Base-by-base conservation (phyloP, 257 asterid species). In the Ligustrum vulgare region DNA sequence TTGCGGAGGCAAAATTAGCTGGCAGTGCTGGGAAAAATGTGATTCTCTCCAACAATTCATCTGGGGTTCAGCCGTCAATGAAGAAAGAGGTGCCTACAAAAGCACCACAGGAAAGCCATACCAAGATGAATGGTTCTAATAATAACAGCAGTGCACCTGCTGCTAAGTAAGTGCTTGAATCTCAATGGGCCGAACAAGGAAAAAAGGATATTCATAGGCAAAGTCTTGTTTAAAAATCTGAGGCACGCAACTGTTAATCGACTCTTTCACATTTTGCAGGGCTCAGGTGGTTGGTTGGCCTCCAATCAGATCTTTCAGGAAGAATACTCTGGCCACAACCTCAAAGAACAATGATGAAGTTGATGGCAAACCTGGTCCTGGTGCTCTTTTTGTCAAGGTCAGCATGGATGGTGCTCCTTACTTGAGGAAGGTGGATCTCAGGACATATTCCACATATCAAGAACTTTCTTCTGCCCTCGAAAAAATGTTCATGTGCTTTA, bases 211-310 rank as follows among this genome's bases (percentile, higher is more conserved):
- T 58, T 22, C 12, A 67, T 68, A 45, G 31, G 12, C 13, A 32
- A 28, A 31, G 11, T 43, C 10, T 9, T 63, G 41, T 43, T 70
- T 43, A 2, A 11, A 45, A 43, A 4, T 72, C 34, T n/a, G 39
- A 70, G 64, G 63, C 28, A 47, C 70, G 58, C 39, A 22, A 67
- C 78, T 81, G 20, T 63, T 72, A 67, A 34, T 70, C 70, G 69
- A 11, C 8, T 41, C 34, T 28, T 69, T 41, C 37, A 4, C 31
- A 20, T n/a, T 12, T 62, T 80, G 78, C 78, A 85, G 89, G 87
- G 94, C 96, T 65, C 98, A 89, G 84, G 96, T 93, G 47, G 92
- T 93, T 76, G 98, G 98, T 72, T 93, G 98, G 98, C 98, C 98
- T 32, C 98, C 98, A 67, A 80, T 93, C 62, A 86, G 98, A 77